Conservation (phyloP, 2,329 filamentous ascomycete species). For the Cryphonectria japonica region DNA sequence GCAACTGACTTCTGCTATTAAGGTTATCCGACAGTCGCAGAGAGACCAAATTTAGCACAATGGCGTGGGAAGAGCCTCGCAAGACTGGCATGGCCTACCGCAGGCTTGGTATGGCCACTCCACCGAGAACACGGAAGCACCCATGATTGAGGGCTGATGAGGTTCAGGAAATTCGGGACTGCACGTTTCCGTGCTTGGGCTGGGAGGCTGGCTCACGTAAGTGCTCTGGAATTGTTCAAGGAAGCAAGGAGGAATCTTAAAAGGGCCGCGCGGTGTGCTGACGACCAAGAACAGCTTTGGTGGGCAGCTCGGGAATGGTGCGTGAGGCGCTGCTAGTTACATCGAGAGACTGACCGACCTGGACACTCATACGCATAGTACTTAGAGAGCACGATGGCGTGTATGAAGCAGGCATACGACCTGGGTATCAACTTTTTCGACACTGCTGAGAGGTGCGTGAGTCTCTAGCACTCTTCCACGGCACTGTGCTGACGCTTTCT, state of each 20-base stretch:
- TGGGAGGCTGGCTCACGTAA: constrained; percentile 76
- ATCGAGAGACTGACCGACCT: neutral
- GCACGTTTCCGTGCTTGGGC: constrained; percentile 72
- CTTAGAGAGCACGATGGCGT: constrained; percentile 60
- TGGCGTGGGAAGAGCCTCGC: constrained; percentile 49
- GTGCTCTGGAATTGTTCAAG: constrained; percentile 36
- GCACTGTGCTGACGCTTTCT: neutral
- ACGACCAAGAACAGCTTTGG: constrained; percentile 34
- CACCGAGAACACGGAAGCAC: neutral
- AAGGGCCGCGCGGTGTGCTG: constrained; percentile 18
- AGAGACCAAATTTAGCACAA: constrained; percentile 32
- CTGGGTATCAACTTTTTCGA: constrained; percentile 67
- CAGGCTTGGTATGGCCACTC: constrained; percentile 33
- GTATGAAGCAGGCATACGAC: constrained; percentile 65
- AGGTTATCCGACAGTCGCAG: neutral
- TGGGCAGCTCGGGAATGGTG: constrained; percentile 39
- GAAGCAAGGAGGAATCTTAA: neutral
- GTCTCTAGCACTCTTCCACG: constrained; percentile 42
- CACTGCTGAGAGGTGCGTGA: constrained; percentile 52
- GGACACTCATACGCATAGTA: constrained; percentile 4
- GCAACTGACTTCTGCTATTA: neutral
- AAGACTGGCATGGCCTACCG: constrained; percentile 50
- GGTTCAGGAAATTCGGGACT: constrained; percentile 59
- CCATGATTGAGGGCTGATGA: constrained; percentile 7
- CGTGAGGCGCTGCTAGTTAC: neutral